These are phyloP conservation scores for Globisporangium parvum DNA, from an alignment of 352 stramenopile genomes.

Conservation along the genomic window DNA sequence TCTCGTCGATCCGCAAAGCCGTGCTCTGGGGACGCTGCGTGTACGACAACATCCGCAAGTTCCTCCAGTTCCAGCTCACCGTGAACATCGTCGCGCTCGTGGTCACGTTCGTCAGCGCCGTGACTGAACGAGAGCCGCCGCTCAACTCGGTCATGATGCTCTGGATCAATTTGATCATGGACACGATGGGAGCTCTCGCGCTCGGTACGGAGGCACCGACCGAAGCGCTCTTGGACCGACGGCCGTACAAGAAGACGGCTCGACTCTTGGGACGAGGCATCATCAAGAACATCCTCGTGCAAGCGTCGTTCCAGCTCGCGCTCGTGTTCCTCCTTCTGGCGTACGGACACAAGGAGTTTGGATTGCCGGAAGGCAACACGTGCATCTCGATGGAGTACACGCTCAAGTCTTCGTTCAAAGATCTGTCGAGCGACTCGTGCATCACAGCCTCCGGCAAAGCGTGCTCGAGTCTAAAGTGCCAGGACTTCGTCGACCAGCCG, in stretches of 20 bases:
- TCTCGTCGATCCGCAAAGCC: conserved; percentile 75
- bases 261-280: conserved; percentile 54
- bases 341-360: conserved; percentile 54
- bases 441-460: conserved; percentile 32
- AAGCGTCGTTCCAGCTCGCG: conserved; percentile 71
- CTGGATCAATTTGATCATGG: conserved; percentile 88
- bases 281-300: conserved; percentile 70
- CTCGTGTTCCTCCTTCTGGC: conserved; percentile 79
- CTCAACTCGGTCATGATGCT: conserved; percentile 87
- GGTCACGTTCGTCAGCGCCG: conserved; percentile 72
- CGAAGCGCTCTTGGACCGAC: conserved; percentile 50
- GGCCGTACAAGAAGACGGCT: conserved; percentile 68
- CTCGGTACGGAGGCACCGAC: conserved; percentile 68
- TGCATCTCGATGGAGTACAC: conserved; percentile 39
- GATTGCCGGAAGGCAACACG: conserved; percentile 46
- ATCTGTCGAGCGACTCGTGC: conserved; percentile 33
- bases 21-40: conserved; percentile 78
- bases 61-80: conserved; percentile 80
- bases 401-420: conserved; percentile 43
- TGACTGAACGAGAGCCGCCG: conserved; percentile 77
- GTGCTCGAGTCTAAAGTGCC: conserved; percentile 47
- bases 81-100: conserved; percentile 80
- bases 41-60: conserved; percentile 85
- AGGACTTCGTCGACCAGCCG: conserved; percentile 48
- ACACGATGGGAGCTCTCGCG: conserved; percentile 72